Conservation (phyloP, 352 stramenopile genomes). For the Globisporangium ultimum region DNA sequence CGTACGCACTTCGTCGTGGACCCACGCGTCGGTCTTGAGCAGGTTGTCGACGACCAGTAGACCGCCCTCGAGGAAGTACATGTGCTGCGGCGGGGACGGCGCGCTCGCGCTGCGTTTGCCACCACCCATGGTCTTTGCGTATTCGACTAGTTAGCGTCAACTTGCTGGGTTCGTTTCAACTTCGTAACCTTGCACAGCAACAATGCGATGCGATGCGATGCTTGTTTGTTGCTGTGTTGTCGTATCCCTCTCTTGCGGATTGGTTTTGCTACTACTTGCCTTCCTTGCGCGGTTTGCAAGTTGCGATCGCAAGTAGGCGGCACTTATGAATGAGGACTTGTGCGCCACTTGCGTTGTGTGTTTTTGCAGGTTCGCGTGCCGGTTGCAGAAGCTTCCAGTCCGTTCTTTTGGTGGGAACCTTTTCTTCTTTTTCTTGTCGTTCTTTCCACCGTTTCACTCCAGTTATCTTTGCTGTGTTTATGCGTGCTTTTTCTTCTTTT, state of each 20-base stretch:
- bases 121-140: constrained; percentile 8
- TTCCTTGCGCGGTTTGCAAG: neutral
- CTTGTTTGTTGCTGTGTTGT: neutral
- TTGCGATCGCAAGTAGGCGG: too few species aligned
- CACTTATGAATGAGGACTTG: constrained; percentile 1
- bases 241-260: neutral
- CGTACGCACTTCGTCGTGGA: constrained; percentile 62
- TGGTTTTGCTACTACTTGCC: neutral
- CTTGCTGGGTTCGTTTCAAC: neutral
- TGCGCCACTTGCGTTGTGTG: constrained; percentile 11
- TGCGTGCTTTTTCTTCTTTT: constrained; percentile 2
- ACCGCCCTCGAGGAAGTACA: constrained; percentile 76
- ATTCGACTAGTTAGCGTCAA: neutral
- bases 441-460: constrained; percentile 6
- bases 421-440: neutral
- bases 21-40: constrained; percentile 62
- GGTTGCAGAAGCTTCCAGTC: constrained; percentile 5
- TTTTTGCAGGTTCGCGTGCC: neutral
- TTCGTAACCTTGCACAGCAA: neutral
- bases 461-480: too few species aligned
- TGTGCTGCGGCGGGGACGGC: constrained; percentile 34
- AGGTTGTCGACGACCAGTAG: constrained; percentile 69
- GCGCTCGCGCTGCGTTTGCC: constrained; percentile 14
- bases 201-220: too few species aligned
- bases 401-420: neutral